Evolutionary conservation across 306 rosid genomes (phyloP).

Genomic region (Rosa chinensis): DNA sequence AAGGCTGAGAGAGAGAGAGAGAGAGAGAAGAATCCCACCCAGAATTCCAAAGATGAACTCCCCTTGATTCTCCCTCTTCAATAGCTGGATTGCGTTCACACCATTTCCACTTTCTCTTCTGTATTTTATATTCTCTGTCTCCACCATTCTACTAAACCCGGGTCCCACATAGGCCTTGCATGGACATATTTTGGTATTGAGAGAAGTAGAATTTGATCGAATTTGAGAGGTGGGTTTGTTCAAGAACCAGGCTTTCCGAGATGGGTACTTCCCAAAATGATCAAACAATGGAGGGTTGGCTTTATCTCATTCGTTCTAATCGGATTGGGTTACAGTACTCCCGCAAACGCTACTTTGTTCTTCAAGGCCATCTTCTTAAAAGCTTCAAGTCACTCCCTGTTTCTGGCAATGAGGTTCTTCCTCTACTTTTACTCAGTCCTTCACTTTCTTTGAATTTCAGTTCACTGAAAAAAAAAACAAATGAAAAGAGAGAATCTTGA

Average conservation of each 20-base stretch:
- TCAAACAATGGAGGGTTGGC: slow-evolving; percentile 74
- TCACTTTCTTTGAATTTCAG: not conserved
- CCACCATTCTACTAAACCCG: not conserved
- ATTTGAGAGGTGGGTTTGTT: slow-evolving; percentile 9
- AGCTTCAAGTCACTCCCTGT: slow-evolving; percentile 71
- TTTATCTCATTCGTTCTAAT: slow-evolving; percentile 66
- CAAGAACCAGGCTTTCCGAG: not conserved
- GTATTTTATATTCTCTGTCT: not conserved
- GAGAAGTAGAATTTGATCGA: too few species aligned
- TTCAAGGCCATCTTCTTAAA: slow-evolving; percentile 56
- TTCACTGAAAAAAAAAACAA: not conserved
- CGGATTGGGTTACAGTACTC: slow-evolving; percentile 74
- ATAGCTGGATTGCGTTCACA: not conserved
- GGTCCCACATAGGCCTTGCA: slow-evolving; percentile 16
- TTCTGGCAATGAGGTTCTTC: slow-evolving; percentile 52
- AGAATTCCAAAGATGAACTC: slow-evolving; percentile 26
- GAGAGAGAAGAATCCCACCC: slow-evolving; percentile 10
- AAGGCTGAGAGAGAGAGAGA: not conserved
- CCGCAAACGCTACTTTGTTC: slow-evolving; percentile 71
- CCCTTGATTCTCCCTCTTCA: slow-evolving; percentile 14
- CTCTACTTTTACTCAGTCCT: not conserved
- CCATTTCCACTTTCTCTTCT: not conserved
- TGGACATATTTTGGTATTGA: slow-evolving; percentile 13
- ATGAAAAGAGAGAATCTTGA: not conserved
- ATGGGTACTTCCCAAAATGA: slow-evolving; percentile 40